Base-by-base conservation (phyloP, 225 moss, liverwort and hornwort species). In the Lunularia cruciata region DNA sequence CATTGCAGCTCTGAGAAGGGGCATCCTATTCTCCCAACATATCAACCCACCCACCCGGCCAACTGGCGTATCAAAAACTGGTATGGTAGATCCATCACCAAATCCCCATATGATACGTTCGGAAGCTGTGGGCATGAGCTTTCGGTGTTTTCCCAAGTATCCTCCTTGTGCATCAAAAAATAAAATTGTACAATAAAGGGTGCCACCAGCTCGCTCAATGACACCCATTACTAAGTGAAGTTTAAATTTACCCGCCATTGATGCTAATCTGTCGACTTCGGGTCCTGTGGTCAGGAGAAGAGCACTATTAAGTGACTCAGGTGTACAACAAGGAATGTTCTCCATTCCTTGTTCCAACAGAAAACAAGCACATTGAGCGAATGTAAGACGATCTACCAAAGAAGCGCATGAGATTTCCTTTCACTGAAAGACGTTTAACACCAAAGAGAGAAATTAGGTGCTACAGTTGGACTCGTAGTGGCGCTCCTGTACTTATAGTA, bases 11-110 rank as follows among this genome's bases (percentile, higher is more conserved):
- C 87, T 88, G 37, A 89, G 76, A 19, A 92, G 87, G 20, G 91
- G 91, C 91, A 92, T 92, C 64, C 88, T 85, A 76, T 87, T 92
- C 74, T 89, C 91, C 89, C 87, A 89, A 73, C 91, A 89, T 48
- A 89, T 92, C 63, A 92, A 85, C 2, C 87, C 87, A 25, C 87
- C 91, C 45, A 92, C 64, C 60, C 83, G 82, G 57, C 91, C 89
- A 5, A 89, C 77, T 13, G 87, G 72, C 26, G 89, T 89, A 23
- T 87, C 86, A 23, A 85, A 87, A 28, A 87, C 87, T 4, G 85
- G 87, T 30, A 89, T 66, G n/a, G 87, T 87, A 69, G 91, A 89
- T 49, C 91, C 91, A 74, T 91, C 88, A 4, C 91, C 91, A 33
- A 79, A 91, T 40, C 91, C 91, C 87, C 91, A 92, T 28, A 87